Evolutionary conservation across 1,139 yeast genomes (phyloP).

Genomic region (Debaryomycetaceae sp.): DNA sequence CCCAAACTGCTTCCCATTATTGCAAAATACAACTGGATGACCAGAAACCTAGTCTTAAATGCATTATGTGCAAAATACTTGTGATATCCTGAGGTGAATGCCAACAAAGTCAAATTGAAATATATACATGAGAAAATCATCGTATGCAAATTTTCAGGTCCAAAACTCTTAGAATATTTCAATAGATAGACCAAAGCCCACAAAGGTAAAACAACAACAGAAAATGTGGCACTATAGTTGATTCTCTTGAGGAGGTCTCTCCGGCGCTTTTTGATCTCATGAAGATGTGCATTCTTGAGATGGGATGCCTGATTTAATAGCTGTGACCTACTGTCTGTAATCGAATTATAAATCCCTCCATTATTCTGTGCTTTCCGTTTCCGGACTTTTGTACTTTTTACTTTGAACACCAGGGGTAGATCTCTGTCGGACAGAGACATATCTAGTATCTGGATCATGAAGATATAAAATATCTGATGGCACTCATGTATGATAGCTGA

Average conservation of each 20-base stretch:
- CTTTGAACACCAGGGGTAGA: background rate
- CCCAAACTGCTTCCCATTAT: slow-evolving; percentile 60
- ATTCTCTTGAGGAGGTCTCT: slow-evolving; percentile 33
- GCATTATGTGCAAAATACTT: slow-evolving; percentile 56
- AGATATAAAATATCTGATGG: too few species aligned
- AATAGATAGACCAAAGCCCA: slow-evolving; percentile 22
- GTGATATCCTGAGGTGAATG: slow-evolving; percentile 46
- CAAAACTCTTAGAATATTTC: slow-evolving; percentile 13
- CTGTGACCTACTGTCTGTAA: slow-evolving; percentile 6
- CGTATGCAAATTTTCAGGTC: slow-evolving; percentile 25
- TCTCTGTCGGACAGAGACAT: background rate
- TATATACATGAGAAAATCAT: slow-evolving; percentile 31
- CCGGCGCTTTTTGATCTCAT: slow-evolving; percentile 28
- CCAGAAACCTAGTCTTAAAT: slow-evolving; percentile 33
- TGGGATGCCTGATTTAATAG: slow-evolving; percentile 21
- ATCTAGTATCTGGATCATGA: too few species aligned
- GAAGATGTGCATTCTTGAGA: slow-evolving; percentile 17
- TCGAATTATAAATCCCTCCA: slow-evolving; percentile 1
- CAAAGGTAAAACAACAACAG: slow-evolving; percentile 32
- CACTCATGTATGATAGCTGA: too few species aligned
- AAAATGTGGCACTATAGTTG: slow-evolving; percentile 29
- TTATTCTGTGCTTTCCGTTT: slow-evolving; percentile 1
- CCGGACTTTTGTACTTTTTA: background rate
- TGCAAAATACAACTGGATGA: slow-evolving; percentile 44
- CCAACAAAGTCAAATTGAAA: slow-evolving; percentile 36